Base-by-base conservation (phyloP, 106 monocot species). In the Dendrobium huoshanense region DNA sequence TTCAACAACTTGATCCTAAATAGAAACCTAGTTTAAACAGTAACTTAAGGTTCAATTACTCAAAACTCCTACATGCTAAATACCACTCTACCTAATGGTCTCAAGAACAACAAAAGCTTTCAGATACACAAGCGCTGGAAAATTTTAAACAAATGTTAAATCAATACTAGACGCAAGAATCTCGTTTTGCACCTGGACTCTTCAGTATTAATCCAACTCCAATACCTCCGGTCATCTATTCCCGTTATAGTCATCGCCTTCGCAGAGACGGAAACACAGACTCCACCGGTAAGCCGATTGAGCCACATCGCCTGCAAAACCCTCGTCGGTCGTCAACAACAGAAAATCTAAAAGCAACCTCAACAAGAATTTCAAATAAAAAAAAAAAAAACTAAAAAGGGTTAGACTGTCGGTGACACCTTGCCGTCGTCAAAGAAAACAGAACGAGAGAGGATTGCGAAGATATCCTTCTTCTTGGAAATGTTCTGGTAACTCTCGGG, bases 221-320 rank as follows among this genome's bases (percentile, higher is more conserved):
- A 88, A 54, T 88, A 85, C 59, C 88, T 82, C 7, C 88, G 79
- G 65, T 88, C 88, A 10, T 88, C 88, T 10, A 88, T 88, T 49
- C 88, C 88, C 7, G 88, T 88, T 41, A 88, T 85, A 20, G 79
- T 79, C 88, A 88, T 88, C 41, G 85, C 82, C 65, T 84, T 88
- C 19, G 88, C 88, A 27, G 88, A 88, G 56, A 88, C 44, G 0
- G 88, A 82, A 55, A 85, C 31, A 72, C 88, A 85, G 48, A 88
- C 85, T 29, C 88, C 88, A 59, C 84, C 82, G 11, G 88, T 88
- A 67, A 77, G 70, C 40, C 88, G 82, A 42, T 85, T 42, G 9
- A 88, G 77, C 88, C 88, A 85, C 25, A 82, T 47, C 20, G 24
- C 84, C 84, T 84, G 75, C 49, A 61, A 58, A 13, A 13, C 51